phyloP scores from a whole-genome alignment of 495 filamentous ascomycete genomes.

The Trichoderma virens region DNA sequence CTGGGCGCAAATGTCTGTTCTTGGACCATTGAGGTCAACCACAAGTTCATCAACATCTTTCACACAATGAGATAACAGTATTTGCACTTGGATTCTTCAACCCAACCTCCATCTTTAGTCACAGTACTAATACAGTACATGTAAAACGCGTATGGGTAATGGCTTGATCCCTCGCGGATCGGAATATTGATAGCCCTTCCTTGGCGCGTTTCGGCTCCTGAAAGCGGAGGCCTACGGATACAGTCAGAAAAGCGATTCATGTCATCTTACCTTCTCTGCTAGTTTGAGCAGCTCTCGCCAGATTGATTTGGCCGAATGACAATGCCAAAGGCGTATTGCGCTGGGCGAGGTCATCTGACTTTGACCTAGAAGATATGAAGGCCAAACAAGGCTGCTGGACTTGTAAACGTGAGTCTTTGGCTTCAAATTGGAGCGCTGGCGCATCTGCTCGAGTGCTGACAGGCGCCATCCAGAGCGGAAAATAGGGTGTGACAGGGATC shows the following conservation, averaged over 20 bases:
- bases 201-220: neutral
- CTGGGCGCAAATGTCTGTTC: too few relatives aligned
- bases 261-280: neutral
- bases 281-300: neutral
- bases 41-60: too few relatives aligned
- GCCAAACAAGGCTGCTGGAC: conserved; percentile 29
- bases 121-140: too few relatives aligned
- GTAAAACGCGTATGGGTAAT: too few relatives aligned
- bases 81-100: too few relatives aligned
- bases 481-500: conserved; percentile 31
- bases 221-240: neutral
- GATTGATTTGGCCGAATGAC: neutral
- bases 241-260: neutral
- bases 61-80: too few relatives aligned
- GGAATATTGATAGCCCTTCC: conserved; percentile 4
- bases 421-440: neutral
- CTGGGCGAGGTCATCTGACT: neutral
- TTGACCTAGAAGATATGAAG: conserved; percentile 7
- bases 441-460: conserved; percentile 9
- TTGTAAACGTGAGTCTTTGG: conserved; percentile 26
- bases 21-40: too few relatives aligned
- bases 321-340: neutral
- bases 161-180: neutral
- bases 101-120: too few relatives aligned
- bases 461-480: conserved; percentile 24